Evolutionary conservation across 2,329 filamentous ascomycete species (phyloP).

Genomic region (Thelonectria blattea): DNA sequence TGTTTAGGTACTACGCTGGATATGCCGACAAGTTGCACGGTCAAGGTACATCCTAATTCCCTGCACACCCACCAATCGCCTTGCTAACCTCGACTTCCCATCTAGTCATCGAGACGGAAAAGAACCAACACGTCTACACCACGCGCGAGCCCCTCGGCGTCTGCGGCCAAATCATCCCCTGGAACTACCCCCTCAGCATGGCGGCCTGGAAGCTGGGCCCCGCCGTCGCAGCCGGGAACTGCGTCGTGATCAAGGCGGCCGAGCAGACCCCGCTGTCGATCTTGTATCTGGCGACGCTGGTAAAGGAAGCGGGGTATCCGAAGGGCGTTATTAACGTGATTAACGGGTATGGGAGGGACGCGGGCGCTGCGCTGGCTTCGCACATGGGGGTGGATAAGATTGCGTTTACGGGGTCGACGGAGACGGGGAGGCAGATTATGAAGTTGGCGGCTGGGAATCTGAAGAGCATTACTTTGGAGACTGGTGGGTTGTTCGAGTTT

Average conservation of each 20-base stretch:
- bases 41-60: neutral
- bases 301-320: neutral
- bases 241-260: neutral
- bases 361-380: neutral
- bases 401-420: conserved; percentile 2
- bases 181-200: conserved; percentile 2
- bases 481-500: neutral
- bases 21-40: conserved; percentile 70
- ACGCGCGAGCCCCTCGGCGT: neutral
- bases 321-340: conserved; percentile 2
- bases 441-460: neutral
- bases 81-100: too few relatives aligned
- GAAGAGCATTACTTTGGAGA: conserved; percentile 4
- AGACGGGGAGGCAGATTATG: neutral
- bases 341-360: neutral
- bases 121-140: neutral
- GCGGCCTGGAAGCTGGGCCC: conserved; percentile 2
- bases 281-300: neutral
- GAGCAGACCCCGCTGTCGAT: conserved; percentile 2
- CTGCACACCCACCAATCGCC: too few relatives aligned
- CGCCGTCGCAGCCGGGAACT: conserved; percentile 1
- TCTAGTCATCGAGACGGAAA: neutral
- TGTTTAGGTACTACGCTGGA: conserved; percentile 57
- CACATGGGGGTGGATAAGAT: conserved; percentile 4
- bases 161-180: conserved; percentile 9